A percentile compares a stretch with the other conserved stretches of the same genome.
Conservation (phyloP, 2,329 filamentous ascomycete species). For the Pseudogymnoascus sp. region DNA sequence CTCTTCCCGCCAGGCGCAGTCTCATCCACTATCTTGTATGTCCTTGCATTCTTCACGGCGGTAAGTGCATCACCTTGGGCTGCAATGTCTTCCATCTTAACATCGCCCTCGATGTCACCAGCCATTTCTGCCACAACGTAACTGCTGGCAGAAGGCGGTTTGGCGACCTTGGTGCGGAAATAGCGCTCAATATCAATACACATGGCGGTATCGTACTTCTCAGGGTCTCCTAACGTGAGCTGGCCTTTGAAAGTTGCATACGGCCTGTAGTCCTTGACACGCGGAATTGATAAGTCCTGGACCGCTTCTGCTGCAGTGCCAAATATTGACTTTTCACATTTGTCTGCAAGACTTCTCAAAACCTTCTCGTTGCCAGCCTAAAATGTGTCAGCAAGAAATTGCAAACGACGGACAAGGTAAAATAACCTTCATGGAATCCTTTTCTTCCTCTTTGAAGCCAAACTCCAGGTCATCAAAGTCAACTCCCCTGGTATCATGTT, state of each 20-base stretch:
- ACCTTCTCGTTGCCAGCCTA: conserved; percentile 64
- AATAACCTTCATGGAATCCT: conserved; percentile 57
- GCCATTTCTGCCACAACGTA: conserved; percentile 52
- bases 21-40: conserved; percentile 73
- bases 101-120: conserved; percentile 33
- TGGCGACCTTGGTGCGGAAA: conserved; percentile 72
- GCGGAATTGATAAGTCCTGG: conserved; percentile 66
- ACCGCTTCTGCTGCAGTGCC: conserved; percentile 85
- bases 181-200: conserved; percentile 85
- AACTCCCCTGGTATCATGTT: conserved; percentile 52
- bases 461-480: conserved; percentile 91
- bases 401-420: not conserved
- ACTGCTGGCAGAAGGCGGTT: conserved; percentile 65
- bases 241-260: conserved; percentile 71
- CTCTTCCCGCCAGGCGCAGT: conserved; percentile 67
- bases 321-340: conserved; percentile 59
- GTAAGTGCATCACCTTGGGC: conserved; percentile 43
- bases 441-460: conserved; percentile 86
- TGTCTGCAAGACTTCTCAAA: conserved; percentile 55
- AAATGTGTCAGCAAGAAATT: conserved; percentile 16
- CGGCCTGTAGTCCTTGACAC: conserved; percentile 66
- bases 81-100: conserved; percentile 37
- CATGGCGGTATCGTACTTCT: conserved; percentile 65
- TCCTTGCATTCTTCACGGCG: conserved; percentile 65
- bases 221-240: conserved; percentile 69